Conservation (phyloP, 1,284 basidiomycete species). For the Cryptococcus maquisensis region DNA sequence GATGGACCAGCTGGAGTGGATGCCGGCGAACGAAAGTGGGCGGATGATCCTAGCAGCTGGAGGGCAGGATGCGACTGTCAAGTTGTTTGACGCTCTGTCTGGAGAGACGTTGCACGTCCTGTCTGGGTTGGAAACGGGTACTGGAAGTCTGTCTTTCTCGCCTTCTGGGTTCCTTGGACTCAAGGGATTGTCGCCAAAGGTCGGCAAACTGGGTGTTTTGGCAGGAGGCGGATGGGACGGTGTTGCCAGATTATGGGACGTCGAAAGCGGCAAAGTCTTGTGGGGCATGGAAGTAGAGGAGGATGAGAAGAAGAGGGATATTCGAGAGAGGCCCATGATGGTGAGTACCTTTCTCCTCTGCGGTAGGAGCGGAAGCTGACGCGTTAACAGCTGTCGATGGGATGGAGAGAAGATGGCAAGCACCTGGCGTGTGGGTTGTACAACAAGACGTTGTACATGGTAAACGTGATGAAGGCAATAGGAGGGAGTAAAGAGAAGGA, state of each 20-base stretch:
- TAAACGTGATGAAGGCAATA: constrained; percentile 18
- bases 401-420: constrained; percentile 39
- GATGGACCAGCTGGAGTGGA: constrained; percentile 42
- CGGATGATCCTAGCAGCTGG: constrained; percentile 44
- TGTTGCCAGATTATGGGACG: constrained; percentile 35
- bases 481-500: not conserved
- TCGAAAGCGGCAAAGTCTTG: constrained; percentile 27
- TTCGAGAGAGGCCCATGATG: constrained; percentile 35
- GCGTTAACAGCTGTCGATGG: constrained; percentile 25
- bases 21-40: constrained; percentile 21
- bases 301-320: constrained; percentile 21
- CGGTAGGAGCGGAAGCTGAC: not conserved
- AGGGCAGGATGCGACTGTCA: constrained; percentile 42
- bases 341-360: constrained; percentile 16
- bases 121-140: constrained; percentile 34
- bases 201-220: constrained; percentile 20
- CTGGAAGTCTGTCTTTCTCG: constrained; percentile 38
- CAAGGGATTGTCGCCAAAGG: not conserved
- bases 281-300: constrained; percentile 34
- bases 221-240: constrained; percentile 44
- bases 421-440: constrained; percentile 38
- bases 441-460: constrained; percentile 35
- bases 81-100: constrained; percentile 35
- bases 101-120: constrained; percentile 34
- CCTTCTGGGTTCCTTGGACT: constrained; percentile 13